Evolutionary conservation across 1,284 basidiomycete genomes (phyloP).

Genomic region (Omphalotus olearius): DNA sequence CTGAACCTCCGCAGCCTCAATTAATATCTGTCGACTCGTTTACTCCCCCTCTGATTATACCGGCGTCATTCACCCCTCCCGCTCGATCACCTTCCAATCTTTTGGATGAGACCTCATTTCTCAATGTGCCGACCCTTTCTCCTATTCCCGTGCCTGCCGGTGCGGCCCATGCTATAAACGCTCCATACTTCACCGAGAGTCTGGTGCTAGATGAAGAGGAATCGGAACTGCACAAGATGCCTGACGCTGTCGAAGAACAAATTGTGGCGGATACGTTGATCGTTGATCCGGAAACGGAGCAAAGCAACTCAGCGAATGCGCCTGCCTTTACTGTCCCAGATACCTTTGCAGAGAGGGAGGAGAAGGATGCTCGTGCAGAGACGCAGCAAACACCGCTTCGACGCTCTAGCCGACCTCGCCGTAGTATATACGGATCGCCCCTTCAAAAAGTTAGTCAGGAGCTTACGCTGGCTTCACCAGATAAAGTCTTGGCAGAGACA

Average conservation of each 20-base stretch:
- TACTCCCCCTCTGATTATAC: not conserved
- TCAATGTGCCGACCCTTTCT: not conserved
- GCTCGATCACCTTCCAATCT: not conserved
- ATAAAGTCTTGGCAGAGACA: not conserved
- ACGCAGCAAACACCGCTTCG: conserved; percentile 21
- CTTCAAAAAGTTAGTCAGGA: conserved; percentile 9
- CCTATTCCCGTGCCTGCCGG: not conserved
- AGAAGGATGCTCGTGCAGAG: not conserved
- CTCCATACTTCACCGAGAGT: too few relatives aligned
- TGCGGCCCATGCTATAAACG: not conserved
- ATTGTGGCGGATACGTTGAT: conserved; percentile 14
- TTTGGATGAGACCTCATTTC: not conserved
- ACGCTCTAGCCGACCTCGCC: conserved; percentile 31
- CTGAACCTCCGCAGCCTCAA: not conserved
- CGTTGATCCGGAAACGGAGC: not conserved
- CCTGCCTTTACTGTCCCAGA: not conserved
- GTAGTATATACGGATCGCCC: conserved; percentile 23
- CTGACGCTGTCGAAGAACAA: conserved; percentile 13
- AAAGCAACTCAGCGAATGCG: not conserved
- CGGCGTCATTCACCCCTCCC: not conserved
- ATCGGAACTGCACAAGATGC: not conserved
- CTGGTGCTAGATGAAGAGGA: too few relatives aligned
- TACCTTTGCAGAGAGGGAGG: not conserved
- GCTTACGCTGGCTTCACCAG: conserved; percentile 20
- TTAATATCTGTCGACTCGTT: not conserved